These are phyloP conservation scores for Chytriomyces sp. DNA, from an alignment of 192 early-diverging fungal genomes.

Conservation along the genomic window DNA sequence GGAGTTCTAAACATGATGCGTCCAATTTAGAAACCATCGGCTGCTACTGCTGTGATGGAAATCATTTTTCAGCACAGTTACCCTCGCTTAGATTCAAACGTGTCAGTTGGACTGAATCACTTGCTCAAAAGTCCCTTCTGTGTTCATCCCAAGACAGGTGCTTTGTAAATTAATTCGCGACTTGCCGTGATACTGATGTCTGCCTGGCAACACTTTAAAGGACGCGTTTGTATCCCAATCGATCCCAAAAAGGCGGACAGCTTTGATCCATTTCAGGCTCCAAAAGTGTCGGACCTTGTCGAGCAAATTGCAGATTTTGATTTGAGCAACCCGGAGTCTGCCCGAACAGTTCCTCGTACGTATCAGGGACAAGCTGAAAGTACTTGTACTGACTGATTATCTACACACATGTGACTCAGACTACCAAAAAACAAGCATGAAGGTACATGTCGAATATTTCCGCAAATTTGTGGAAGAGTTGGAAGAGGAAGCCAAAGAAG, in stretches of 20 bases:
- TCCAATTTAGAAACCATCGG: conserved; percentile 12
- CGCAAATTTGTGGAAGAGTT: conserved; percentile 32
- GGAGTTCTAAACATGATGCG: not conserved
- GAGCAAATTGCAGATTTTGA: conserved; percentile 64
- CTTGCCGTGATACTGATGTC: not conserved
- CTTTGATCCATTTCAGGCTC: conserved; percentile 83
- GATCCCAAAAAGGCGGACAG: conserved; percentile 70
- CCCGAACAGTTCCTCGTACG: not conserved
- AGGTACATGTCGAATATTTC: conserved; percentile 44
- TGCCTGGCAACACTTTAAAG: conserved; percentile 43
- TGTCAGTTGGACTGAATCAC: conserved; percentile 87
- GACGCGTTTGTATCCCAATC: conserved; percentile 94
- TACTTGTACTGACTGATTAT: not conserved
- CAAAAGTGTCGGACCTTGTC: conserved; percentile 72
- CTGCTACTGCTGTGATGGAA: conserved; percentile 51
- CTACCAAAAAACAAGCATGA: conserved; percentile 32
- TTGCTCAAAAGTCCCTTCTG: conserved; percentile 98
- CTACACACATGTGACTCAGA: conserved; percentile 4
- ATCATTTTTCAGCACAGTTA: conserved; percentile 91
- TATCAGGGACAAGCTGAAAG: not conserved
- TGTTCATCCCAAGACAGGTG: conserved; percentile 93
- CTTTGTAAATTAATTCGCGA: not conserved
- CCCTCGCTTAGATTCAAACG: conserved; percentile 92
- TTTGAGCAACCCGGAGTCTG: not conserved
- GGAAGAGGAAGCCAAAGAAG: conserved; percentile 24